Conservation (phyloP, 371 early-diverging fungal genomes). For the Mortierella sp. region DNA sequence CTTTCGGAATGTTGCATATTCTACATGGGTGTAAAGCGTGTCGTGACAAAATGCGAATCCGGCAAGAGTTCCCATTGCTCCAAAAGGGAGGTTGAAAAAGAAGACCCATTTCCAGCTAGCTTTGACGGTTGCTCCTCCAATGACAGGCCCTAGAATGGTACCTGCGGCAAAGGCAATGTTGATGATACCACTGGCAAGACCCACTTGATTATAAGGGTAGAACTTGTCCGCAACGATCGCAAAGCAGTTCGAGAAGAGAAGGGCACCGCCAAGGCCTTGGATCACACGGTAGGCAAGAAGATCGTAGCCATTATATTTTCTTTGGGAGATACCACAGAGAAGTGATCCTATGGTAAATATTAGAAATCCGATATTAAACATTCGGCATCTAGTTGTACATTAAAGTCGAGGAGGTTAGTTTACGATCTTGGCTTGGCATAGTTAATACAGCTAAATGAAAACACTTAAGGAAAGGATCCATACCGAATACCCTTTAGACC, state of each 20-base stretch:
- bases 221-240: constrained; percentile 55
- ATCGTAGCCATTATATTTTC: constrained; percentile 45
- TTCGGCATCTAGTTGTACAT: constrained; percentile 34
- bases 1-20: constrained; percentile 36
- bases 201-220: constrained; percentile 53
- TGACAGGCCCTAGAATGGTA: constrained; percentile 50
- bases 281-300: constrained; percentile 47
- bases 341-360: constrained; percentile 48
- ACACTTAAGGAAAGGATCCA: neutral
- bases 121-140: constrained; percentile 50
- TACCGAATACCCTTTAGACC: constrained; percentile 51
- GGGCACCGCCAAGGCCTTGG: constrained; percentile 52
- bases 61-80: constrained; percentile 37
- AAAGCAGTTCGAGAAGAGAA: constrained; percentile 51
- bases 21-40: constrained; percentile 40
- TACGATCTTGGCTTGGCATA: too few relatives aligned
- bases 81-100: constrained; percentile 55
- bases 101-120: constrained; percentile 56
- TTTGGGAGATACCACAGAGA: constrained; percentile 45
- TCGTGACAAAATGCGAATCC: constrained; percentile 53
- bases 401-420: neutral
- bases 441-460: neutral
- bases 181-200: constrained; percentile 52
- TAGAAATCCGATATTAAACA: constrained; percentile 52
- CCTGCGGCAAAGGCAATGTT: constrained; percentile 55